phyloP scores from a whole-genome alignment of 2,329 filamentous ascomycete species.

The Dactylellina cionopaga region DNA sequence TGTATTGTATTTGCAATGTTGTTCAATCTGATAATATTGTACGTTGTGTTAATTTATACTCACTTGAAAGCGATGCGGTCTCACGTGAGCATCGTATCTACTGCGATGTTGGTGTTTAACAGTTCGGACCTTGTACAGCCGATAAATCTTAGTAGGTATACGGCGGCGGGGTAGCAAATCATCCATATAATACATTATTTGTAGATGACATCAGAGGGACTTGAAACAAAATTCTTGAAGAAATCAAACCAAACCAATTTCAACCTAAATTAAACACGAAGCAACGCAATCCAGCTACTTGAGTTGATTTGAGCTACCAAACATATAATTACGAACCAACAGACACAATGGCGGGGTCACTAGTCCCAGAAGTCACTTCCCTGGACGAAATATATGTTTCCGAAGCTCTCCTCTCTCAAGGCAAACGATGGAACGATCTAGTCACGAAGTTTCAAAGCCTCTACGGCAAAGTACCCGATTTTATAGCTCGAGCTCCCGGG shows the following conservation, averaged over 20 bases:
- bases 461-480: conserved; percentile 78
- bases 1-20: no score
- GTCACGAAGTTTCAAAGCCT: conserved; percentile 74
- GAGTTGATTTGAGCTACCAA: no score
- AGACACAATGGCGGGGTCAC: conserved; percentile 31
- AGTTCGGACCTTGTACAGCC: neutral
- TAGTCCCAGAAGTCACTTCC: conserved; percentile 77
- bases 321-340: neutral
- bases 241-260: neutral
- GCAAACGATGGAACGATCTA: conserved; percentile 78
- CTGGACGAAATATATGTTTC: conserved; percentile 85
- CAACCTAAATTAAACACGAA: neutral
- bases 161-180: conserved; percentile 17
- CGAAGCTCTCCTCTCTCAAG: conserved; percentile 74
- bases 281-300: neutral
- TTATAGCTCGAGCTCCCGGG: conserved; percentile 88
- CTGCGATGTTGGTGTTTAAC: neutral
- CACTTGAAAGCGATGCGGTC: no score
- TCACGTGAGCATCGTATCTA: neutral
- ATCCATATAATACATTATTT: neutral
- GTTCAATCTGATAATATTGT: no score
- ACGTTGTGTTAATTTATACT: no score
- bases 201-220: conserved; percentile 8
- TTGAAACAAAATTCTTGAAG: neutral
- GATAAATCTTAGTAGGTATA: neutral